These are phyloP conservation scores for Paraconiothyrium sp. DNA, from an alignment of 2,329 filamentous ascomycete genomes.

Conservation along the genomic window DNA sequence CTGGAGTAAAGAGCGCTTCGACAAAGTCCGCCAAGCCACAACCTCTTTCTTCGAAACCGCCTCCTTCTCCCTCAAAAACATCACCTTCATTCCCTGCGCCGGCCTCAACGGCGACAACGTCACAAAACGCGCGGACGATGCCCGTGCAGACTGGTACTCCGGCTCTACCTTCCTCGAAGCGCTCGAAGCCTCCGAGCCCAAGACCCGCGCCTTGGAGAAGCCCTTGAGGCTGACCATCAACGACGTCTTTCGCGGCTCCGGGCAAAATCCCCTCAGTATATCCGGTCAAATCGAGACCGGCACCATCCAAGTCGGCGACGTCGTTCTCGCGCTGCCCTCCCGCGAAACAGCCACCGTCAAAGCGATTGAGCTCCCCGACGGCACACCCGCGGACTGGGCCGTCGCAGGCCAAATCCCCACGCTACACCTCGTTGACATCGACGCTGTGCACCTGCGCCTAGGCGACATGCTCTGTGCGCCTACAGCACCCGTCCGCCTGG, in stretches of 20 bases:
- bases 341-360: slow-evolving; percentile 84
- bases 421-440: slow-evolving; percentile 85
- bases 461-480: slow-evolving; percentile 88
- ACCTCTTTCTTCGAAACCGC: slow-evolving; percentile 82
- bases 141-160: slow-evolving; percentile 75
- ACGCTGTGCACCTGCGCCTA: slow-evolving; percentile 77
- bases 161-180: slow-evolving; percentile 83
- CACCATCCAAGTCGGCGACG: slow-evolving; percentile 83
- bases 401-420: slow-evolving; percentile 90
- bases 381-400: slow-evolving; percentile 81
- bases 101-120: slow-evolving; percentile 92
- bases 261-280: slow-evolving; percentile 83
- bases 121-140: slow-evolving; percentile 64
- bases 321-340: slow-evolving; percentile 80
- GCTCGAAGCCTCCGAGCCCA: slow-evolving; percentile 82
- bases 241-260: slow-evolving; percentile 83
- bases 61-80: slow-evolving; percentile 81
- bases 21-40: slow-evolving; percentile 85
- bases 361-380: slow-evolving; percentile 75
- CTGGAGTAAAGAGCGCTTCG: slow-evolving; percentile 85
- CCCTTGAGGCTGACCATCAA: slow-evolving; percentile 86
- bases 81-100: slow-evolving; percentile 89
- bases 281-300: slow-evolving; percentile 88
- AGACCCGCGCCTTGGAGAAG: slow-evolving; percentile 74
- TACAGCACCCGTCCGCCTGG: slow-evolving; percentile 71